Conservation (phyloP, 345 rosid species). For the Gossypium herbaceum region DNA sequence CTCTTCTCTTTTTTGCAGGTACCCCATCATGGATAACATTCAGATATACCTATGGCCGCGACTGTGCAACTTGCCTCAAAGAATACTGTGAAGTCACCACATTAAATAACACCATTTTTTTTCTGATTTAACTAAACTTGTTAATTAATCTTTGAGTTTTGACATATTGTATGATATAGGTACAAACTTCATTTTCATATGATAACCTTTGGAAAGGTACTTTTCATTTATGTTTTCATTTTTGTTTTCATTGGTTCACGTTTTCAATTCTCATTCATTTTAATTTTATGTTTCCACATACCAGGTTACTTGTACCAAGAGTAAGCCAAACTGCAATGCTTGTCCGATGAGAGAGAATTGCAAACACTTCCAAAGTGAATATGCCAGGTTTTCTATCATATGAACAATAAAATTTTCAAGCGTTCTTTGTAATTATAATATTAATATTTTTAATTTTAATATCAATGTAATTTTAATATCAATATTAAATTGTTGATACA, state of each 20-base stretch:
- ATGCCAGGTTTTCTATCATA: conserved; percentile 51
- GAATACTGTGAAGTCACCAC: conserved; percentile 40
- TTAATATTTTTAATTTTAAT: neutral
- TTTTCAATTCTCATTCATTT: neutral
- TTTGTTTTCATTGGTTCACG: neutral
- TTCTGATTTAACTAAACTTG: neutral
- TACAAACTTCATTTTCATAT: conserved; percentile 68
- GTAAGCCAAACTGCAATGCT: conserved; percentile 66
- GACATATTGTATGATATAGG: conserved; percentile 26
- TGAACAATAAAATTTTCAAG: neutral
- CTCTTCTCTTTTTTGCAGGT: conserved; percentile 26
- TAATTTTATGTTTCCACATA: neutral
- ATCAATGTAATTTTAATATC: neutral
- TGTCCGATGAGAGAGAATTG: conserved; percentile 81
- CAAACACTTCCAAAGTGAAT: conserved; percentile 71
- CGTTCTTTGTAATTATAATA: neutral
- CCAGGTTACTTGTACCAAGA: conserved; percentile 73
- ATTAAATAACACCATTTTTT: neutral
- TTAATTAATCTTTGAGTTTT: conserved; percentile 1
- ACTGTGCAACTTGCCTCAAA: conserved; percentile 42
- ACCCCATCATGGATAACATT: conserved; percentile 56
- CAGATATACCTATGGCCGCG: conserved; percentile 73
- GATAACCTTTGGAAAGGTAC: conserved; percentile 85
- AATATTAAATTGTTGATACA: neutral
- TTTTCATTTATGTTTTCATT: neutral